Evolutionary conservation across 371 early-diverging fungal genomes (phyloP), one percentile per base, ranked within the genome.

Genomic region (Mortierella sp.): DNA sequence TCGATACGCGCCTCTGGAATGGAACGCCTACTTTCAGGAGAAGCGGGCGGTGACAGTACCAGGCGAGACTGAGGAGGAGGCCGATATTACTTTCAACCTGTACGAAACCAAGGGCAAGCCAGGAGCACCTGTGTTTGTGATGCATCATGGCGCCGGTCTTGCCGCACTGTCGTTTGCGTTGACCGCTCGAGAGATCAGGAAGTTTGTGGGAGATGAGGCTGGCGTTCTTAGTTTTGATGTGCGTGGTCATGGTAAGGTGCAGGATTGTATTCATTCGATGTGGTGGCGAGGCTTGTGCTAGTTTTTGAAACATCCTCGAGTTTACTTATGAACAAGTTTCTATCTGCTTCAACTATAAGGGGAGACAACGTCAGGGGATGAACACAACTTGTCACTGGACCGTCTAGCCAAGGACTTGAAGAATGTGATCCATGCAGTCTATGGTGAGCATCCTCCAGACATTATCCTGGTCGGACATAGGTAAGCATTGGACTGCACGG

Each of bases 71-170:
- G 77, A 77, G 1, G 50, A 69, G 5, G 86, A 81, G 51, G 69
- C 74, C 3, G 85, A 80, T 14, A 84, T 81, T 24, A 81, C 82
- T 0, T 91, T 92, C 81, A 89, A 85, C 44, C 87, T 91, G 21
- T 93, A 89, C 77, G 74, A 86, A 57, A 88, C 83, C 73, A 80
- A 81, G 1, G 90, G 91, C 26, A 86, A 77, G 21, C 77, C 77
- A 21, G 82, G 79, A 0, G 74, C 80, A 6, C 96, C 97, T 0
- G 74, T 97, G 16, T 95, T 97, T 90, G 90, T 97, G 54, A 91
- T 96, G 84, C 97, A 96, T 88, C 98, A 98, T 84, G 98, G 98
- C 28, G 98, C 96, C 0, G 98, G 97, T 0, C 93, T 94, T 76
- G 91, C 95, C 1, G 96, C 91, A 0, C 87, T 97, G 46, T 92